phyloP scores from a whole-genome alignment of 441 rosid genomes.

The Adansonia madagascariensis region DNA sequence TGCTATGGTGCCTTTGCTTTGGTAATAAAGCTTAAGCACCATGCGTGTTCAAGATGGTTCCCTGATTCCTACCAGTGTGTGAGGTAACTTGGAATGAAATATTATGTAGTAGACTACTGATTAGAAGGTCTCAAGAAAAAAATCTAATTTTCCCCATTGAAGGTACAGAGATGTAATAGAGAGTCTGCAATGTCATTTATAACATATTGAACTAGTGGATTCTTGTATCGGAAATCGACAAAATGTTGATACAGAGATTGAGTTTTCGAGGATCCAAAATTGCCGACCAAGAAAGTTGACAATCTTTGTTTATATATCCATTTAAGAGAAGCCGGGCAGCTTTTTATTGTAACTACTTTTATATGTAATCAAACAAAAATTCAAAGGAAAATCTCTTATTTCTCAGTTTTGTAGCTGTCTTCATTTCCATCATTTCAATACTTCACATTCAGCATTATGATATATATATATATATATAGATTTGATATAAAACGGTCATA shows the following conservation, averaged over 20 bases:
- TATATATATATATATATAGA: no score
- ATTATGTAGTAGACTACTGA: no score
- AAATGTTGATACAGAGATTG: background rate
- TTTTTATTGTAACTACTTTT: conserved; percentile 27
- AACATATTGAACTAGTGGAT: background rate
- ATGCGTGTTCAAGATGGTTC: conserved; percentile 65
- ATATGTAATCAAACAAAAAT: background rate
- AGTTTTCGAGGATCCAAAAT: conserved; percentile 36
- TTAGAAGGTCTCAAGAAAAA: background rate
- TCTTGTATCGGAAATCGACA: background rate
- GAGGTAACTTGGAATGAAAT: conserved; percentile 35
- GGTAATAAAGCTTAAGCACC: conserved; percentile 75
- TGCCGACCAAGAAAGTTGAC: conserved; percentile 27
- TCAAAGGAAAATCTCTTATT: background rate
- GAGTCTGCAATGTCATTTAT: background rate
- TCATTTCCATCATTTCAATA: no score
- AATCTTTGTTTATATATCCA: conserved; percentile 26
- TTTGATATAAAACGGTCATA: no score
- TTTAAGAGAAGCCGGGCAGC: conserved; percentile 19
- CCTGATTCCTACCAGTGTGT: conserved; percentile 67
- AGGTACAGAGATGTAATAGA: background rate
- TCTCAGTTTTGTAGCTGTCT: no score
- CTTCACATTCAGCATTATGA: no score
- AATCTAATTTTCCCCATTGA: background rate
- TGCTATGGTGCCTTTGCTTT: conserved; percentile 75